These are phyloP conservation scores for Jasminum sambac DNA, from an alignment of 257 asterid species.

Conservation along the genomic window DNA sequence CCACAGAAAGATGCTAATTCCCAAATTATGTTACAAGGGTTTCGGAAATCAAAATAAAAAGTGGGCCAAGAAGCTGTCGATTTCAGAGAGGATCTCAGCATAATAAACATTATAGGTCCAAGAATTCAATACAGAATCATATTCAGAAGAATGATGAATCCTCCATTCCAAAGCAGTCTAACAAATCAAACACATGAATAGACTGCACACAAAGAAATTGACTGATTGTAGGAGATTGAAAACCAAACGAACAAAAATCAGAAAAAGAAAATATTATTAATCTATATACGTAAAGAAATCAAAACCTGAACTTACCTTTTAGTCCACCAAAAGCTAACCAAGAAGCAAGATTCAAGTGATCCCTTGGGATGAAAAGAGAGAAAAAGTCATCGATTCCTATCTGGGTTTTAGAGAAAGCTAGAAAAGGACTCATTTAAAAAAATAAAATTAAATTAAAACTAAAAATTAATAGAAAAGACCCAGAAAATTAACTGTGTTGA, in stretches of 20 bases:
- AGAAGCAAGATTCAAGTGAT: conserved; percentile 42
- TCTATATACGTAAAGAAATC: neutral
- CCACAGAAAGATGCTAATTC: conserved; percentile 20
- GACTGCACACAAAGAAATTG: conserved; percentile 30
- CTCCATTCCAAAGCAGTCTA: conserved; percentile 26
- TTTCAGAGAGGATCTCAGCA: conserved; percentile 24
- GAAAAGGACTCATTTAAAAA: conserved; percentile 30
- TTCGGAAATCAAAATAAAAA: conserved; percentile 7
- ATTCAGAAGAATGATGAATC: conserved; percentile 24
- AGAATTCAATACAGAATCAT: conserved; percentile 13
- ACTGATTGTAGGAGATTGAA: conserved; percentile 25
- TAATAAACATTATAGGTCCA: conserved; percentile 27
- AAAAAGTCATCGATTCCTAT: conserved; percentile 36
- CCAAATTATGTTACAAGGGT: conserved; percentile 16
- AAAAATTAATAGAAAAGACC: conserved; percentile 2
- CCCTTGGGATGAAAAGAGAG: conserved; percentile 52
- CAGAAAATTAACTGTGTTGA: conserved; percentile 43
- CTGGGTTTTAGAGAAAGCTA: conserved; percentile 31
- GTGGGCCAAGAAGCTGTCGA: conserved; percentile 23
- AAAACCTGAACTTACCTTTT: conserved; percentile 49
- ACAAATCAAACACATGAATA: conserved; percentile 27
- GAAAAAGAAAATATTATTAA: neutral
- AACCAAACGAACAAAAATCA: conserved; percentile 18
- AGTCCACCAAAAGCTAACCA: conserved; percentile 30
- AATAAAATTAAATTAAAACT: neutral